Evolutionary conservation across 345 rosid species (phyloP).

Genomic region (Eucalyptus sideroxylon): DNA sequence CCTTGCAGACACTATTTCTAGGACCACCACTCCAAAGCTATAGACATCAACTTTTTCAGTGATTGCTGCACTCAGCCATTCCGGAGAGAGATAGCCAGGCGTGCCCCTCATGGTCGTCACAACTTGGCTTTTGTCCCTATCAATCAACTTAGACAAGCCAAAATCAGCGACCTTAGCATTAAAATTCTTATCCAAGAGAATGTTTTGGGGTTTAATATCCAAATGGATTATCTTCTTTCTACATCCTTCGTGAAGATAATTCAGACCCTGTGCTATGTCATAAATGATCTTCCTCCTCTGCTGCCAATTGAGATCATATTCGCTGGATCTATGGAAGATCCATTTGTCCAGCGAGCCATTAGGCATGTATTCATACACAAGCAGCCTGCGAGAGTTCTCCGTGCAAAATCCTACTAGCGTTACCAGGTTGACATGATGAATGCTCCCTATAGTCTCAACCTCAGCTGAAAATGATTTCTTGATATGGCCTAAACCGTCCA

Average conservation of each 20-base stretch:
- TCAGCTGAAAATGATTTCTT: slow-evolving; percentile 17
- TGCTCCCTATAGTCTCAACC: slow-evolving; percentile 15
- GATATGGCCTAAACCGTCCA: slow-evolving; percentile 6
- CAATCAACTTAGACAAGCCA: slow-evolving; percentile 6
- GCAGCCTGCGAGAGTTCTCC: slow-evolving; percentile 6
- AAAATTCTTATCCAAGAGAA: not conserved
- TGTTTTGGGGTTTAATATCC: slow-evolving; percentile 3
- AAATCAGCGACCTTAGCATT: not conserved
- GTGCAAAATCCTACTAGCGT: slow-evolving; percentile 15
- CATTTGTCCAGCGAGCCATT: slow-evolving; percentile 16
- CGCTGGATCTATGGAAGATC: not conserved
- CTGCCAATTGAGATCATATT: slow-evolving; percentile 2
- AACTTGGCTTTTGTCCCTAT: not conserved
- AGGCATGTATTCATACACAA: slow-evolving; percentile 17
- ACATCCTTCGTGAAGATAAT: slow-evolving; percentile 21
- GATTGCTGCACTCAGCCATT: not conserved
- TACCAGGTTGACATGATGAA: slow-evolving; percentile 16
- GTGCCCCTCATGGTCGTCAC: slow-evolving; percentile 1
- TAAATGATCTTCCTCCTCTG: slow-evolving; percentile 13
- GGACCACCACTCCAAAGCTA: slow-evolving; percentile 12
- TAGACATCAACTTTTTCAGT: slow-evolving; percentile 9
- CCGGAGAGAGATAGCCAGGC: not conserved
- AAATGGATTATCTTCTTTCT: slow-evolving; percentile 3
- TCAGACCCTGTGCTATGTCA: slow-evolving; percentile 13
- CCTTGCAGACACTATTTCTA: slow-evolving; percentile 8